These are phyloP conservation scores for Paxillus ammoniavirescens DNA, from an alignment of 768 basidiomycete genomes.

Conservation along the genomic window DNA sequence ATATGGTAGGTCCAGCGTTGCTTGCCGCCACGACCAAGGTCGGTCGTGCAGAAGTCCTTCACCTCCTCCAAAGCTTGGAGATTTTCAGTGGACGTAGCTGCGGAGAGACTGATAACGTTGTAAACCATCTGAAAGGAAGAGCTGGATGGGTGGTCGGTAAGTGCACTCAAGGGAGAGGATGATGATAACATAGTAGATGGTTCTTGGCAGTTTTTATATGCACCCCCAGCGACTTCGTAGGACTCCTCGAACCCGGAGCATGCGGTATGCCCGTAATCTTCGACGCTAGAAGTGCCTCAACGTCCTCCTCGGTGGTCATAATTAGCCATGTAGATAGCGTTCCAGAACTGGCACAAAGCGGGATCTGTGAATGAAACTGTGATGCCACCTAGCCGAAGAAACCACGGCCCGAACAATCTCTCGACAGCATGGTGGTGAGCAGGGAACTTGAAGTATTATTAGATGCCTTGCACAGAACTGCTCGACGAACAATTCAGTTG, in stretches of 20 bases:
- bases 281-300: conserved; percentile 16
- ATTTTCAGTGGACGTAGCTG: conserved; percentile 46
- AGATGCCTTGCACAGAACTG: conserved; percentile 12
- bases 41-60: conserved; percentile 49
- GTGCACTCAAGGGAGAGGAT: conserved; percentile 9
- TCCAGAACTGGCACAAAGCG: conserved; percentile 17
- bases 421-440: conserved; percentile 15
- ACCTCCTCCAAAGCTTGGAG: conserved; percentile 53
- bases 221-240: conserved; percentile 2
- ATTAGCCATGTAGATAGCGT: conserved; percentile 17
- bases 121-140: conserved; percentile 21
- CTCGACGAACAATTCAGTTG: conserved; percentile 4
- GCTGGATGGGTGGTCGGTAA: background rate
- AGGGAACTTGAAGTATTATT: conserved; percentile 11
- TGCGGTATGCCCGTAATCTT: conserved; percentile 9
- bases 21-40: conserved; percentile 51
- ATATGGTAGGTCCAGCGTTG: conserved; percentile 55
- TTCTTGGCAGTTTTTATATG: conserved; percentile 22
- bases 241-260: conserved; percentile 14
- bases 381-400: conserved; percentile 22
- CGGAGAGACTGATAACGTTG: conserved; percentile 41
- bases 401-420: conserved; percentile 21
- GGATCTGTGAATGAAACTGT: conserved; percentile 18
- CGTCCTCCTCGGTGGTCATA: conserved; percentile 22
- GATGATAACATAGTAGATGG: conserved; percentile 12